Evolutionary conservation across 768 basidiomycete species (phyloP), one percentile per base, ranked within the genome.

Genomic region (Pleurotus giganteus): DNA sequence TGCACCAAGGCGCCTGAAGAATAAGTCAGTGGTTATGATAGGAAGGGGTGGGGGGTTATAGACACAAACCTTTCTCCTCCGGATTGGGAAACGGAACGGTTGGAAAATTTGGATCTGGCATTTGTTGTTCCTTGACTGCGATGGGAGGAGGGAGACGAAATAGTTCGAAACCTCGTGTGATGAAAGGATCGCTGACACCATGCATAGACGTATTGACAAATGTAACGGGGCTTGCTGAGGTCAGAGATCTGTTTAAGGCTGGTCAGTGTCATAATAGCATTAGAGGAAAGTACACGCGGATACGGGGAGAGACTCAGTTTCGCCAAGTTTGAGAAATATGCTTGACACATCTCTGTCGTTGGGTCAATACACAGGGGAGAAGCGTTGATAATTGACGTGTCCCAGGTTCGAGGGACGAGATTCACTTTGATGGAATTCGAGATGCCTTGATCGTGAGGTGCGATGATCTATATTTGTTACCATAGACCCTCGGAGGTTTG

Each of bases 181-280:
- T 75, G 60, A 88, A 87, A 4, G 74, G 68, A 65, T 93, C 79
- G 60, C 91, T 85, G 51, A 95, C 93, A 0, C 93, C 93, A 61
- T 95, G 93, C 88, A 95, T 86, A 0, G 92, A 88, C 0, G 94
- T 95, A 64, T 92, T 91, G 17, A 91, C 88, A 60, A 94, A 91
- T 60, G 75, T 81, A 57, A 86, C 55, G 4, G 70, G 32, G 1
- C 70, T 63, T 4, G 61, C 58, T 0, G 69, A 59, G 58, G 82
- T 84, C 23, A 76, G 55, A 45, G 58, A 34, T 41, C 73, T n/a
- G n/a, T n/a, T 78, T 53, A 19, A 36, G 23, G 15, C 53, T n/a
- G 23, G 7, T 43, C 42, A 27, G 27, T 4, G 26, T 5, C 28
- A 26, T 53, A 31, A 9, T 4, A 43, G 19, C 7, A 23, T n/a